Evolutionary conservation across 179 eudicot genomes (phyloP).

Genomic region (Beta corolliflora): DNA sequence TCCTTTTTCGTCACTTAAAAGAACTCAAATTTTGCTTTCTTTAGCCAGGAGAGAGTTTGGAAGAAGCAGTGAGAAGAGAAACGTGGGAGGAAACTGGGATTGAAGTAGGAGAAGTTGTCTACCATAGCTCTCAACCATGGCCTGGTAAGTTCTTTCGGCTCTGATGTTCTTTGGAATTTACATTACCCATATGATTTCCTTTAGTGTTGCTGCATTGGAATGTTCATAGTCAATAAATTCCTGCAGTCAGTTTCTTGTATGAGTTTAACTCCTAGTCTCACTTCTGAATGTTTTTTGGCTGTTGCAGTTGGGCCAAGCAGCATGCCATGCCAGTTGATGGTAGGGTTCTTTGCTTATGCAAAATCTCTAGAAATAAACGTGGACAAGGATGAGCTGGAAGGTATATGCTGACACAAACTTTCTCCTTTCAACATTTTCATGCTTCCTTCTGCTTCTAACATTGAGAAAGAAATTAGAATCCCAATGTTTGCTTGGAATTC

Average conservation of each 20-base stretch:
- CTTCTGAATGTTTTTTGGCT: slow-evolving; percentile 8
- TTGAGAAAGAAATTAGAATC: too few relatives aligned
- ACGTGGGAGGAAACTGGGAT: slow-evolving; percentile 97
- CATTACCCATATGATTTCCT: neutral
- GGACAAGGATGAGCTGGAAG: slow-evolving; percentile 93
- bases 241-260: slow-evolving; percentile 1
- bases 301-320: slow-evolving; percentile 82
- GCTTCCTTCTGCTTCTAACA: neutral
- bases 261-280: neutral
- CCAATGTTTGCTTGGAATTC: too few relatives aligned
- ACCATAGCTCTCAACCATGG: slow-evolving; percentile 99
- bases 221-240: neutral
- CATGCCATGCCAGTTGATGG: slow-evolving; percentile 98
- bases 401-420: slow-evolving; percentile 32
- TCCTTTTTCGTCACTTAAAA: neutral
- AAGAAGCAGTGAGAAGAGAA: slow-evolving; percentile 99
- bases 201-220: neutral
- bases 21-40: neutral
- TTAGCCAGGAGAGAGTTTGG: slow-evolving; percentile 98
- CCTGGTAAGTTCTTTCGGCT: slow-evolving; percentile 58
- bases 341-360: slow-evolving; percentile 94
- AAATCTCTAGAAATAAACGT: slow-evolving; percentile 81
- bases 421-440: neutral
- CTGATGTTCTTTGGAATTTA: neutral
- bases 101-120: slow-evolving; percentile 89